These are phyloP conservation scores for Pachysandra terminalis DNA, from an alignment of 164 flowering plant species.

Conservation along the genomic window DNA sequence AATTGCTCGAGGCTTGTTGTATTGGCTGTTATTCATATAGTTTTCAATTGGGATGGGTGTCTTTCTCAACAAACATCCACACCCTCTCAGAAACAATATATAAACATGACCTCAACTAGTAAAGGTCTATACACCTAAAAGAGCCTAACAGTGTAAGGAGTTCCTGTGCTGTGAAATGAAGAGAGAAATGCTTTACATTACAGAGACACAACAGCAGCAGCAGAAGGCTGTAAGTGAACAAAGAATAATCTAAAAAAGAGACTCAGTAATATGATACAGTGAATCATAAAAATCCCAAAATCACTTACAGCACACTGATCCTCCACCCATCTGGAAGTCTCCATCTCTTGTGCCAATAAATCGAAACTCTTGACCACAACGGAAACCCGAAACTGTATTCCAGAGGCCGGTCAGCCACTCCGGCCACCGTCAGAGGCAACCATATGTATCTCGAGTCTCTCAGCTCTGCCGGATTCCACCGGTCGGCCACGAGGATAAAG, in stretches of 20 bases:
- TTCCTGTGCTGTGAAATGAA: not conserved
- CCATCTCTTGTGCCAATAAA: slow-evolving; percentile 97
- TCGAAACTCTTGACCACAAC: slow-evolving; percentile 86
- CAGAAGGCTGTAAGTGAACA: not conserved
- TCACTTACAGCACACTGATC: not conserved
- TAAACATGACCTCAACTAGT: not conserved
- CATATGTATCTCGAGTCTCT: slow-evolving; percentile 94
- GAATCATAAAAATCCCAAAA: not conserved
- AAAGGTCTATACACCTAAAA: not conserved
- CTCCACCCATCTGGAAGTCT: slow-evolving; percentile 59
- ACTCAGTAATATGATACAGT: not conserved
- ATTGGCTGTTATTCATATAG: too few relatives aligned
- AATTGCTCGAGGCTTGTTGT: too few relatives aligned
- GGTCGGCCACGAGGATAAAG: slow-evolving; percentile 86
- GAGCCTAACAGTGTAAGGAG: not conserved
- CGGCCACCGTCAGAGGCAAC: slow-evolving; percentile 81
- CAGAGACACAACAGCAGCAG: not conserved
- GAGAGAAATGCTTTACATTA: not conserved
- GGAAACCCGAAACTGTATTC: slow-evolving; percentile 91
- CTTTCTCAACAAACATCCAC: not conserved
- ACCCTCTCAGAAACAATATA: not conserved
- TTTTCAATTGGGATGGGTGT: not conserved
- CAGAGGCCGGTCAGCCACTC: slow-evolving; percentile 75
- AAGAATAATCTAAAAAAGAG: not conserved
- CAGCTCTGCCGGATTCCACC: slow-evolving; percentile 89